Evolutionary conservation across 768 basidiomycete genomes (phyloP).

Genomic region (Trametes sanguinea): DNA sequence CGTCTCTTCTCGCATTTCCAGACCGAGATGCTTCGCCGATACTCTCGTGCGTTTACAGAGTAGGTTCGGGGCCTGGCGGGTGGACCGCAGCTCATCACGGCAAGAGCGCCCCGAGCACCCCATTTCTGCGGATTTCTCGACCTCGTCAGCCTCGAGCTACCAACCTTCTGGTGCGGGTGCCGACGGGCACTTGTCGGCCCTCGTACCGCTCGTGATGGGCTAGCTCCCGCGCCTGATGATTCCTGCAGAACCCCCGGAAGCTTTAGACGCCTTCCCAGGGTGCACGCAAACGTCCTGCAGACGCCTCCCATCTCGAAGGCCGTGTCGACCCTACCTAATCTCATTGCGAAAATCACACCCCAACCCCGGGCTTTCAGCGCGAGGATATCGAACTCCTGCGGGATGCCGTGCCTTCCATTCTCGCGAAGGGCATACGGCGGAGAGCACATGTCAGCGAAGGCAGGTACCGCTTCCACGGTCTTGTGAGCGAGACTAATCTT

Average conservation of each 20-base stretch:
- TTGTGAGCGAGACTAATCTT: slow-evolving; percentile 18
- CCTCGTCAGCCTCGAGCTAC: slow-evolving; percentile 21
- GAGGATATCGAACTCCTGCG: background rate
- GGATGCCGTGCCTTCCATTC: slow-evolving; percentile 15
- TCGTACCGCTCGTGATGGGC: background rate
- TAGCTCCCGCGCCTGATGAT: background rate
- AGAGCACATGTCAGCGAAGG: slow-evolving; percentile 11
- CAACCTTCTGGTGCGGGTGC: slow-evolving; percentile 16
- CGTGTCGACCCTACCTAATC: slow-evolving; percentile 9
- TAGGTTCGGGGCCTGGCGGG: background rate
- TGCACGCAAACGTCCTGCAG: background rate
- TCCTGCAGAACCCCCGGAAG: slow-evolving; percentile 6
- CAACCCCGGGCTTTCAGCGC: background rate
- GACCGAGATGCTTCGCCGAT: background rate
- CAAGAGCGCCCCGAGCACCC: slow-evolving; percentile 10
- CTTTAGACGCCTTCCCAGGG: background rate
- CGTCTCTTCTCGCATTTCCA: slow-evolving; percentile 6
- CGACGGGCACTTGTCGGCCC: slow-evolving; percentile 13
- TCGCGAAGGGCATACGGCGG: slow-evolving; percentile 2
- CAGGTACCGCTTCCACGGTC: slow-evolving; percentile 22
- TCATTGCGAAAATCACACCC: background rate
- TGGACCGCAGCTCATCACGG: slow-evolving; percentile 4
- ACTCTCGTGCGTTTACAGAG: background rate
- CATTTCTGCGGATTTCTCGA: background rate
- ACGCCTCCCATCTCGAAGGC: background rate